Conservation (phyloP, 2,329 filamentous ascomycete species). For the Lojkania enalia region DNA sequence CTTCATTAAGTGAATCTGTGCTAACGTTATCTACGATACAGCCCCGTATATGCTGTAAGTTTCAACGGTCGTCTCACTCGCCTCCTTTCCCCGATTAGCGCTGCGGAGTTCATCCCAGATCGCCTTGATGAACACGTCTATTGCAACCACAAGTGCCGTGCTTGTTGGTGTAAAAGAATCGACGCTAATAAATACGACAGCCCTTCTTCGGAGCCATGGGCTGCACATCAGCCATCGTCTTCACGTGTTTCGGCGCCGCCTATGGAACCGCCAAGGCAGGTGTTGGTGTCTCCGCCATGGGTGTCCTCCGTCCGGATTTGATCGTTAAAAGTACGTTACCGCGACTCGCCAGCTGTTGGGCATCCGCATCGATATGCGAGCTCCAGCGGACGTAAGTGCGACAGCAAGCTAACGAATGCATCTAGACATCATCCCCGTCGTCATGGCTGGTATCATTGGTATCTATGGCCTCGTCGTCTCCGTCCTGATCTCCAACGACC, state of each 20-base stretch:
- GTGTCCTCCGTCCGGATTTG: conserved; percentile 94
- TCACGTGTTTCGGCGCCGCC: conserved; percentile 93
- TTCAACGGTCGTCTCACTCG: conserved; percentile 25
- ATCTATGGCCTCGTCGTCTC: conserved; percentile 70
- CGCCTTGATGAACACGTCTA: conserved; percentile 13
- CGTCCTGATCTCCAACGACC: conserved; percentile 58
- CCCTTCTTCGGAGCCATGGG: conserved; percentile 98
- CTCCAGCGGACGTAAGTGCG: background rate
- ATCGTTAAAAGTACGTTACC: conserved; percentile 93
- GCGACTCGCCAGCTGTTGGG: no score
- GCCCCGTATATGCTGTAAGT: conserved; percentile 99
- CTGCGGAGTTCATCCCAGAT: conserved; percentile 18
- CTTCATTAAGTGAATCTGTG: conserved; percentile 20
- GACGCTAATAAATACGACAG: conserved; percentile 46
- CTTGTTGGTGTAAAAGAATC: conserved; percentile 2
- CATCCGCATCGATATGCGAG: conserved; percentile 1
- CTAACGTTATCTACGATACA: conserved; percentile 51
- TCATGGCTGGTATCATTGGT: conserved; percentile 99
- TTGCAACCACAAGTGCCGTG: conserved; percentile 6
- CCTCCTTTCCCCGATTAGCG: conserved; percentile 26
- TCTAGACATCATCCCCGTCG: conserved; percentile 96
- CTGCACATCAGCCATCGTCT: conserved; percentile 92
- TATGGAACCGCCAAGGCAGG: conserved; percentile 99
- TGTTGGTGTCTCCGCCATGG: conserved; percentile 97
- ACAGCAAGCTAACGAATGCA: conserved; percentile 16